phyloP scores from a whole-genome alignment of 2,329 filamentous ascomycete species.

The Kalaharituber pfeilii region DNA sequence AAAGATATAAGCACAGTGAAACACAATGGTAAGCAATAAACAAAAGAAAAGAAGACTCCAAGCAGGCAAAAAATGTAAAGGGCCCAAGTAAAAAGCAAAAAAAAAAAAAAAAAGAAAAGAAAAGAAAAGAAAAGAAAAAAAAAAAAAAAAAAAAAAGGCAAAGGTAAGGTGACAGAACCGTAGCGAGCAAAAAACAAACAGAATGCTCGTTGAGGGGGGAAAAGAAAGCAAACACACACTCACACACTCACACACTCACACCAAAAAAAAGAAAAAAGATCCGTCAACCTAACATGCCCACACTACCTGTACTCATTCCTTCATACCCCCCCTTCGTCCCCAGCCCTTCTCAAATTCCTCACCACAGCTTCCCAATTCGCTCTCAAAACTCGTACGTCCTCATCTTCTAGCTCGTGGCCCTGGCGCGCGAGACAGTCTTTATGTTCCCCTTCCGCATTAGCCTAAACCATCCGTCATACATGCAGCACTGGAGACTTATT shows the following conservation, averaged over 20 bases:
- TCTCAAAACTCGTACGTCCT: not conserved
- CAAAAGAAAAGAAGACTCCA: not conserved
- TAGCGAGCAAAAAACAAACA: slow-evolving; percentile 1
- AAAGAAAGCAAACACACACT: not conserved
- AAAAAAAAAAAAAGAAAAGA: slow-evolving; percentile 3
- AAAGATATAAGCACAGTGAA: not conserved
- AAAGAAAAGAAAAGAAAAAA: slow-evolving; percentile 4
- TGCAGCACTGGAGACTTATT: not conserved
- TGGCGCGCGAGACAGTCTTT: slow-evolving; percentile 1
- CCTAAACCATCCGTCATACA: not conserved
- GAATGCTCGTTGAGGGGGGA: too few relatives aligned
- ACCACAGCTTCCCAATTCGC: not conserved
- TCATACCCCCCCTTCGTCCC: not conserved
- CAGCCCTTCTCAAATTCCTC: not conserved
- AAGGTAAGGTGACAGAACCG: not conserved
- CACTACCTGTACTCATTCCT: not conserved
- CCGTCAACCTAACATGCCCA: not conserved
- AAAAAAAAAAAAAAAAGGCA: not conserved
- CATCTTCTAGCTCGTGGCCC: not conserved
- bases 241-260: not conserved
- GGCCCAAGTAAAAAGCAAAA: slow-evolving; percentile 5
- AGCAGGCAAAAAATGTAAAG: not conserved
- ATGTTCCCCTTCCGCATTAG: not conserved
- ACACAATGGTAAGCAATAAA: too few relatives aligned
- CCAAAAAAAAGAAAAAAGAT: too few relatives aligned